These are phyloP conservation scores for Cladophialophora yegresii DNA, from an alignment of 2,329 filamentous ascomycete species.

Conservation along the genomic window DNA sequence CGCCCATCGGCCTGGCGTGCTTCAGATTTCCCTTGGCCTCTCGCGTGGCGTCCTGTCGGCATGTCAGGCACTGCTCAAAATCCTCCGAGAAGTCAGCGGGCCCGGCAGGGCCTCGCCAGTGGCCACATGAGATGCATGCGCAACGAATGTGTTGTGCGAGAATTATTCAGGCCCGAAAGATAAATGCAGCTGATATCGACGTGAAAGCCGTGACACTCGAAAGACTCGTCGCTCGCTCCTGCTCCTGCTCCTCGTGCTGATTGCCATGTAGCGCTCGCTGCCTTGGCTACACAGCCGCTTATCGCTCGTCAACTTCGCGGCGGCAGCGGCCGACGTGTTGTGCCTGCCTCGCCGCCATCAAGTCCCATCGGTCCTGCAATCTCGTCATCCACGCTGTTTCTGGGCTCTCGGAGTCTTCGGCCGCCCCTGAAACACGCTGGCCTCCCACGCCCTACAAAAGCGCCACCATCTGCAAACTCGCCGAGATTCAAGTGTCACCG, in stretches of 20 bases:
- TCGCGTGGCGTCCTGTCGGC: slow-evolving; percentile 31
- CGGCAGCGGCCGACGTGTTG: slow-evolving; percentile 6
- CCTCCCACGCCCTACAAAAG: slow-evolving; percentile 6
- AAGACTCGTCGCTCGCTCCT: too few relatives aligned
- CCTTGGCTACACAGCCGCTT: background rate
- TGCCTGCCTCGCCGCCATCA: background rate
- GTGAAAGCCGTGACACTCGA: too few relatives aligned
- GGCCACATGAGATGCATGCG: background rate
- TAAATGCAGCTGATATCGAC: background rate
- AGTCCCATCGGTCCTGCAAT: slow-evolving; percentile 23
- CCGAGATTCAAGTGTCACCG: background rate
- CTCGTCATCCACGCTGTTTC: slow-evolving; percentile 22
- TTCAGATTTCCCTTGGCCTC: slow-evolving; percentile 30
- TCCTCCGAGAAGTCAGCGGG: slow-evolving; percentile 24
- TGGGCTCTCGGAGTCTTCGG: slow-evolving; percentile 20
- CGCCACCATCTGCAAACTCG: slow-evolving; percentile 7
- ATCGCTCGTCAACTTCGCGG: background rate
- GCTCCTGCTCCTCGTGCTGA: too few relatives aligned
- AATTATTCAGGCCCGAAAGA: background rate
- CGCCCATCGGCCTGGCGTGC: slow-evolving; percentile 26
- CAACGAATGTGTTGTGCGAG: too few relatives aligned
- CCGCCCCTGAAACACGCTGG: slow-evolving; percentile 24
- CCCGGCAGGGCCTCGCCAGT: too few relatives aligned
- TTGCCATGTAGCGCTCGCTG: background rate
- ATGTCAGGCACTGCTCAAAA: slow-evolving; percentile 21